phyloP scores from a whole-genome alignment of 2,329 filamentous ascomycete genomes.

The Fusarium sp. region DNA sequence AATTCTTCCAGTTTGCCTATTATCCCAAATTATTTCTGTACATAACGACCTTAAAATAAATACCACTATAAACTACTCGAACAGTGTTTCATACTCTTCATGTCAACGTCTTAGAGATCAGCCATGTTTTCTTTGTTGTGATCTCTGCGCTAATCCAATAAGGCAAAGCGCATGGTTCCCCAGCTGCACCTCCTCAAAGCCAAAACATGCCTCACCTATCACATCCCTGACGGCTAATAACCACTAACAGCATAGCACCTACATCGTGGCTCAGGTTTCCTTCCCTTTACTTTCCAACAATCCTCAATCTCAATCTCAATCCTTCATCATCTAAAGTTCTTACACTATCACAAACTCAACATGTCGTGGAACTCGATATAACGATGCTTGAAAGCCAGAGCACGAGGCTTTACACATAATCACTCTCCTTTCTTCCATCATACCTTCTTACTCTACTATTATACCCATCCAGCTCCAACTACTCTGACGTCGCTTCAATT shows the following conservation, averaged over 20 bases:
- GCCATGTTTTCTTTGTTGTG: not conserved
- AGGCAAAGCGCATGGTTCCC: conserved; percentile 14
- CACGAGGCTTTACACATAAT: conserved; percentile 3
- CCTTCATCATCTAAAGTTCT: not conserved
- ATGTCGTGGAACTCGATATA: conserved; percentile 9
- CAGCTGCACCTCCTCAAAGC: conserved; percentile 11
- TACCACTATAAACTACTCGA: not conserved
- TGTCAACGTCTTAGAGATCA: conserved; percentile 1
- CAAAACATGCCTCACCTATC: conserved; percentile 24
- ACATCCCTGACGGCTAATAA: conserved; percentile 18
- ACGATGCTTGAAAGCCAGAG: conserved; percentile 1
- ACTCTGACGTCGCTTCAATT: conserved; percentile 10
- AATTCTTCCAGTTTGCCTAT: not conserved
- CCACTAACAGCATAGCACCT: not conserved
- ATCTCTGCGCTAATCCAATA: conserved; percentile 13
- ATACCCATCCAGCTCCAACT: not conserved
- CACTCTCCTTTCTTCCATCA: not conserved
- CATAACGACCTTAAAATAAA: not conserved
- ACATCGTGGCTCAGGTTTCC: conserved; percentile 30
- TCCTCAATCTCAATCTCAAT: not conserved
- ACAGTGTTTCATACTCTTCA: not conserved
- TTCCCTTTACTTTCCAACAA: conserved; percentile 10
- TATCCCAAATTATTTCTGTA: no score
- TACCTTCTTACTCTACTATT: not conserved
- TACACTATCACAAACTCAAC: not conserved